Conservation (phyloP, 2,329 filamentous ascomycete species). For the Fusarium continuum region DNA sequence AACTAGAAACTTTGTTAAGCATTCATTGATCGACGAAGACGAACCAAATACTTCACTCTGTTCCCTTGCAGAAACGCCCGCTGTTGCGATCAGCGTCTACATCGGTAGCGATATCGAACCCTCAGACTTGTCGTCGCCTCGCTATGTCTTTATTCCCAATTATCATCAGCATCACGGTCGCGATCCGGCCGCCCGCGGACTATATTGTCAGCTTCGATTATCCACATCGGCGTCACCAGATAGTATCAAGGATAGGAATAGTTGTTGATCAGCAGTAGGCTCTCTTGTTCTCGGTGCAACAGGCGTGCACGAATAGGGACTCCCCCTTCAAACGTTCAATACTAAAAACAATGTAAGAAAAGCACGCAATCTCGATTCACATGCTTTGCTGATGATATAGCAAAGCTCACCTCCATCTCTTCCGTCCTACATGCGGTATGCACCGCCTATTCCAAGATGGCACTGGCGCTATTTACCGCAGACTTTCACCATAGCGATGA, state of each 20-base stretch:
- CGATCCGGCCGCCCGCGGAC: constrained; percentile 40
- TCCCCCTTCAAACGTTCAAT: constrained; percentile 36
- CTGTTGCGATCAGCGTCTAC: too few relatives aligned
- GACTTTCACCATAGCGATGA: constrained; percentile 48
- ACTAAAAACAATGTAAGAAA: constrained; percentile 12
- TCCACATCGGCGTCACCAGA: constrained; percentile 40
- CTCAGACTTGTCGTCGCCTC: neutral
- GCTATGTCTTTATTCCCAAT: constrained; percentile 28
- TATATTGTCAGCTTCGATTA: constrained; percentile 49
- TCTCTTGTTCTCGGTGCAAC: constrained; percentile 26
- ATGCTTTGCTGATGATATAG: neutral
- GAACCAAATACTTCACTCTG: neutral
- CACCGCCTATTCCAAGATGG: constrained; percentile 49
- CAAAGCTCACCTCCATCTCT: constrained; percentile 35
- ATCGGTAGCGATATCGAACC: neutral
- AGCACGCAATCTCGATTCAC: accelerated
- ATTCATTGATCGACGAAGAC: neutral
- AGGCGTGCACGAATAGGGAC: constrained; percentile 48
- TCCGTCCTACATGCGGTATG: constrained; percentile 39
- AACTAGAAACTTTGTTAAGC: neutral
- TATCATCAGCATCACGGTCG: constrained; percentile 32
- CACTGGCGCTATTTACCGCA: constrained; percentile 52
- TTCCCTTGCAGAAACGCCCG: neutral
- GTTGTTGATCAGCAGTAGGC: neutral
- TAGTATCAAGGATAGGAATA: constrained; percentile 7